A percentile compares a stretch with the other conserved stretches of the same genome.
phyloP scores from a whole-genome alignment of 257 asterid genomes.

The Avicennia marina region DNA sequence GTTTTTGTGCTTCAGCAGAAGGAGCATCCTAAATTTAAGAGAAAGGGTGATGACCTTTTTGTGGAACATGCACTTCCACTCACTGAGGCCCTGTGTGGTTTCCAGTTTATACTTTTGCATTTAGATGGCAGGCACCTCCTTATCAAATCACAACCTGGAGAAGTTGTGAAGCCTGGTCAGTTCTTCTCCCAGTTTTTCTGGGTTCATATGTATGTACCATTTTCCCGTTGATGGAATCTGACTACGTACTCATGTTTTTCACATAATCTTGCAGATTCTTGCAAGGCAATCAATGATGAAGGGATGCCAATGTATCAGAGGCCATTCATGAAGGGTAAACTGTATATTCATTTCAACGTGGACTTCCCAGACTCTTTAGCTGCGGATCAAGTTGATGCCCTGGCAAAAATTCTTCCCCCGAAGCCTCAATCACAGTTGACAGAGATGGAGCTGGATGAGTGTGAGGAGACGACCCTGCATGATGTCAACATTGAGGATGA shows the following conservation, averaged over 20 bases:
- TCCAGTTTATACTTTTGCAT: conserved; percentile 54
- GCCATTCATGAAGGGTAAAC: conserved; percentile 61
- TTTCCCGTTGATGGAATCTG: no score
- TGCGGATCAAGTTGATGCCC: conserved; percentile 39
- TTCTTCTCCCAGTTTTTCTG: neutral
- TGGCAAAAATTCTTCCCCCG: conserved; percentile 44
- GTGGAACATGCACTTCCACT: conserved; percentile 53
- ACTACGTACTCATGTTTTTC: no score
- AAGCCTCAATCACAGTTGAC: conserved; percentile 39
- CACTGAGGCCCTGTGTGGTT: conserved; percentile 69
- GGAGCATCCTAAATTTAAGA: conserved; percentile 63
- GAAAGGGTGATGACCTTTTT: conserved; percentile 64
- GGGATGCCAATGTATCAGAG: conserved; percentile 67
- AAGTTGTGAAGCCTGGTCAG: conserved; percentile 68
- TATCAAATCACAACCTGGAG: conserved; percentile 59
- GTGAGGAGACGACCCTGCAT: conserved; percentile 66
- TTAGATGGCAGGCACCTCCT: conserved; percentile 61
- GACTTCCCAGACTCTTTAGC: conserved; percentile 55
- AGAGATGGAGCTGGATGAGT: conserved; percentile 70
- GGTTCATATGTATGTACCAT: neutral
- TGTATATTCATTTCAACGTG: conserved; percentile 49
- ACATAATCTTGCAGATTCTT: conserved; percentile 34
- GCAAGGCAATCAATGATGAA: conserved; percentile 63
- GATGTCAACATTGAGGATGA: conserved; percentile 72
- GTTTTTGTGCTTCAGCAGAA: conserved; percentile 65